A percentile compares a stretch with the other conserved stretches of the same genome.
These are phyloP conservation scores for Fragosphaeria purpurea DNA, from an alignment of 2,329 filamentous ascomycete genomes.

Conservation along the genomic window DNA sequence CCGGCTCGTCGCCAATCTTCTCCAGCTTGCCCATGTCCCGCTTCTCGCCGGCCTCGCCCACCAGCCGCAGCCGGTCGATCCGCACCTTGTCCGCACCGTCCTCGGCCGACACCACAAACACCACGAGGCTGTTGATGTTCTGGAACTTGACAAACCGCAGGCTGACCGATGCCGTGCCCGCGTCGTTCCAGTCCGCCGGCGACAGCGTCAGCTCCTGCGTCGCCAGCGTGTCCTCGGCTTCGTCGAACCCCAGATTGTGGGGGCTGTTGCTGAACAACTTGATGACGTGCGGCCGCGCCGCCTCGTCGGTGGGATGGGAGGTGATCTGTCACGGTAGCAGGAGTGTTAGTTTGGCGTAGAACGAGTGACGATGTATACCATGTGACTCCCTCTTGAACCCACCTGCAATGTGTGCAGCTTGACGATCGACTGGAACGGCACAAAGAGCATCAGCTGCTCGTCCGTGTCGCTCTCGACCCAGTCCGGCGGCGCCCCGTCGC, in stretches of 20 bases:
- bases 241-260: conserved; percentile 88
- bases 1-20: conserved; percentile 74
- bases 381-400: conserved; percentile 13
- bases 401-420: conserved; percentile 80
- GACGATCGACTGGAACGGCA: conserved; percentile 77
- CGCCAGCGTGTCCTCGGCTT: conserved; percentile 75
- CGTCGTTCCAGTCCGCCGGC: conserved; percentile 69
- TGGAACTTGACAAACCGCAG: conserved; percentile 97
- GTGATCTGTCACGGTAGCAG: conserved; percentile 55
- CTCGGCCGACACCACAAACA: conserved; percentile 84
- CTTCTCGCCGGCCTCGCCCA: conserved; percentile 88
- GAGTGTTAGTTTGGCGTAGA: too few species aligned
- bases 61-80: conserved; percentile 65
- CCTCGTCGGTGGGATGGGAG: conserved; percentile 65
- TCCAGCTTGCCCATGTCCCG: conserved; percentile 88
- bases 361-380: too few species aligned
- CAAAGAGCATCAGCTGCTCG: conserved; percentile 87
- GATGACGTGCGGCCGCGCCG: conserved; percentile 68
- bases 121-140: conserved; percentile 72
- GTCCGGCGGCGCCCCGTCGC: conserved; percentile 45
- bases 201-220: conserved; percentile 71
- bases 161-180: conserved; percentile 60
- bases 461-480: conserved; percentile 97
- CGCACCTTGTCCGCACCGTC: conserved; percentile 77
- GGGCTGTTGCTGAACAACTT: conserved; percentile 81